A percentile compares a stretch with the other conserved stretches of the same genome.
Evolutionary conservation across 257 asterid genomes (phyloP).

Genomic region (Pogostemon cablin): DNA sequence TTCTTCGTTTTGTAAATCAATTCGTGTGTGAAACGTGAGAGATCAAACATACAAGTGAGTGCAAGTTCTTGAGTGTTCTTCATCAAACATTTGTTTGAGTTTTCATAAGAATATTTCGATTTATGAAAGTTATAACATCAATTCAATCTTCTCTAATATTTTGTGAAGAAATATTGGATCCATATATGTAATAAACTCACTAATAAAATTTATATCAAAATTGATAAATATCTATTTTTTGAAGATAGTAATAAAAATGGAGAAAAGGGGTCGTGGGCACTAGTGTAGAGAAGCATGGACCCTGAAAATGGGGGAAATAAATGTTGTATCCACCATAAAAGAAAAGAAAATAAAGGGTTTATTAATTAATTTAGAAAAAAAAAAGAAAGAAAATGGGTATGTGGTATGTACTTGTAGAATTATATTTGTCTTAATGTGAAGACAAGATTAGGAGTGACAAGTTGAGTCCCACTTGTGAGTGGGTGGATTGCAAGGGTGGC

Average conservation of each 20-base stretch:
- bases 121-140: too few species aligned
- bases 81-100: too few species aligned
- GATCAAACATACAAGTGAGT: too few species aligned
- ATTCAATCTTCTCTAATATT: too few species aligned
- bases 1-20: too few species aligned
- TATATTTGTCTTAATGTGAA: slow-evolving; percentile 38
- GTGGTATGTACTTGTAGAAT: slow-evolving; percentile 16
- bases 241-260: neutral
- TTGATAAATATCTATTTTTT: too few species aligned
- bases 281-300: slow-evolving; percentile 47
- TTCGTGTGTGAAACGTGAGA: too few species aligned
- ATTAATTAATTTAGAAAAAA: neutral
- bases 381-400: neutral
- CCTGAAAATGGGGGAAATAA: slow-evolving; percentile 51
- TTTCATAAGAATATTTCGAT: too few species aligned
- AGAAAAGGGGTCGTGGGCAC: slow-evolving; percentile 47
- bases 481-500: slow-evolving; percentile 33
- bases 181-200: too few species aligned
- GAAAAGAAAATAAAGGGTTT: neutral
- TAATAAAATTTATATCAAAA: too few species aligned
- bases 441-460: slow-evolving; percentile 41
- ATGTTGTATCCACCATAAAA: slow-evolving; percentile 36
- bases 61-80: too few species aligned
- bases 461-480: slow-evolving; percentile 52
- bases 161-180: too few species aligned